Conservation (phyloP, 768 basidiomycete species). For the Leucosporidium scottii region DNA sequence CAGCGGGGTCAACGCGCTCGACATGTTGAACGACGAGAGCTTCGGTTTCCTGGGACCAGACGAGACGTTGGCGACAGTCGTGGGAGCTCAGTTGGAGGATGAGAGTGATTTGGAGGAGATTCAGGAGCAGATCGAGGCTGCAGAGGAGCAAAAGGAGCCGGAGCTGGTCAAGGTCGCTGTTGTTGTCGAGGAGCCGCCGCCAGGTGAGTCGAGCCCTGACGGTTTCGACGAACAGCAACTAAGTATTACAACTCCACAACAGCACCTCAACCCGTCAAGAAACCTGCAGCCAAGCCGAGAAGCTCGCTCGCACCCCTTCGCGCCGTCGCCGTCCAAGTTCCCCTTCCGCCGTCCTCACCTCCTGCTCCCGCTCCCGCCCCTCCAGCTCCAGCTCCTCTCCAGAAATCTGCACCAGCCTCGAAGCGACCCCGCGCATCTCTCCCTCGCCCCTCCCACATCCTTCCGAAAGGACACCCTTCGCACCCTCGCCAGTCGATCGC, state of each 20-base stretch:
- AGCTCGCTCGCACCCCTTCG: too few species aligned
- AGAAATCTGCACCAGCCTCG: background rate
- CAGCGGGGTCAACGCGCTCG: background rate
- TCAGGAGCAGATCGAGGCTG: background rate
- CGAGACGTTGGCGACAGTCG: background rate
- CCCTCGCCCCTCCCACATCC: background rate
- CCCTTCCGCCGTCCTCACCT: too few species aligned
- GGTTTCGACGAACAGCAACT: too few species aligned
- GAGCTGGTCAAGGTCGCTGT: too few species aligned
- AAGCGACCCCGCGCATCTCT: background rate
- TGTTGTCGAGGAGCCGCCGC: too few species aligned
- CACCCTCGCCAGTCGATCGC: background rate
- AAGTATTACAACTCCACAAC: too few species aligned
- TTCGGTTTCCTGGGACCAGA: background rate
- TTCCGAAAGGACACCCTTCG: background rate
- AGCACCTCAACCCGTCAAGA: too few species aligned
- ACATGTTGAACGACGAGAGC: background rate
- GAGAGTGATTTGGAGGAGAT: background rate
- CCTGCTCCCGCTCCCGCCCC: too few species aligned
- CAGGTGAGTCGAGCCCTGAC: too few species aligned
- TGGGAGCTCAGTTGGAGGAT: background rate
- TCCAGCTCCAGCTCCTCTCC: background rate
- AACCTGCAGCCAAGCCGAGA: too few species aligned
- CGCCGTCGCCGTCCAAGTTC: too few species aligned
- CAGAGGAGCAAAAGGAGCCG: background rate